phyloP scores from a whole-genome alignment of 2,329 filamentous ascomycete species.

The Ophiocordyceps robertsii region DNA sequence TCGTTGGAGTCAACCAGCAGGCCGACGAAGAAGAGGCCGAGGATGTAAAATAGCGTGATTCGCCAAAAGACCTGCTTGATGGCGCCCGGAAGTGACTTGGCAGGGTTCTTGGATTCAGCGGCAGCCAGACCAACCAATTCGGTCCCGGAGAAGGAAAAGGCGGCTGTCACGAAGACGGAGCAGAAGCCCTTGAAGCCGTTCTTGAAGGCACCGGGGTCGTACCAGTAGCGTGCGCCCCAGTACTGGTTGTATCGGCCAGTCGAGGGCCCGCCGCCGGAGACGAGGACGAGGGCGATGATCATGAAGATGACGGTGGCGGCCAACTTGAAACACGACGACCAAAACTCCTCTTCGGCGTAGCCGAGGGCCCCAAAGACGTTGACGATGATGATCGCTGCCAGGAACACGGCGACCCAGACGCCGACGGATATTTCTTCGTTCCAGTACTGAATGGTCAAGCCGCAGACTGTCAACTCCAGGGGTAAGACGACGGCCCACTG shows the following conservation, averaged over 20 bases:
- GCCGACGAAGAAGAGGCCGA: slow-evolving; percentile 30
- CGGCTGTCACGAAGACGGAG: slow-evolving; percentile 53
- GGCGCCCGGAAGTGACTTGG: slow-evolving; percentile 58
- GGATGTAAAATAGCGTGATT: slow-evolving; percentile 31
- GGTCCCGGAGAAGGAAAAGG: slow-evolving; percentile 53
- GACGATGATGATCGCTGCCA: slow-evolving; percentile 29
- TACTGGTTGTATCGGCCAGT: slow-evolving; percentile 24
- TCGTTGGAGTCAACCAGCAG: slow-evolving; percentile 27
- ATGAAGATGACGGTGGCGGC: slow-evolving; percentile 38
- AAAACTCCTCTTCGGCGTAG: slow-evolving; percentile 39
- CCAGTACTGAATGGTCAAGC: slow-evolving; percentile 39
- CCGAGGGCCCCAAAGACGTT: slow-evolving; percentile 38
- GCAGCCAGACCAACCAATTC: slow-evolving; percentile 55
- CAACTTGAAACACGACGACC: slow-evolving; percentile 38
- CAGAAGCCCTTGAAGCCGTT: slow-evolving; percentile 58
- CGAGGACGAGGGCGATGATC: slow-evolving; percentile 32
- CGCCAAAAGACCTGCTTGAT: slow-evolving; percentile 55
- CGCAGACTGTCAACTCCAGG: slow-evolving; percentile 34
- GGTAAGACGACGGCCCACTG: slow-evolving; percentile 34
- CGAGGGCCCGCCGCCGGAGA: slow-evolving; percentile 38
- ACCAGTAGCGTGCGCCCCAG: slow-evolving; percentile 27
- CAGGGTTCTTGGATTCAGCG: slow-evolving; percentile 50
- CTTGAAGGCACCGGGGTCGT: slow-evolving; percentile 37
- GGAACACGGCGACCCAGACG: slow-evolving; percentile 39
- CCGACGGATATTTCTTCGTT: slow-evolving; percentile 26